These are phyloP conservation scores for Sporothrix sp. DNA, from an alignment of 2,329 filamentous ascomycete species.

Conservation along the genomic window DNA sequence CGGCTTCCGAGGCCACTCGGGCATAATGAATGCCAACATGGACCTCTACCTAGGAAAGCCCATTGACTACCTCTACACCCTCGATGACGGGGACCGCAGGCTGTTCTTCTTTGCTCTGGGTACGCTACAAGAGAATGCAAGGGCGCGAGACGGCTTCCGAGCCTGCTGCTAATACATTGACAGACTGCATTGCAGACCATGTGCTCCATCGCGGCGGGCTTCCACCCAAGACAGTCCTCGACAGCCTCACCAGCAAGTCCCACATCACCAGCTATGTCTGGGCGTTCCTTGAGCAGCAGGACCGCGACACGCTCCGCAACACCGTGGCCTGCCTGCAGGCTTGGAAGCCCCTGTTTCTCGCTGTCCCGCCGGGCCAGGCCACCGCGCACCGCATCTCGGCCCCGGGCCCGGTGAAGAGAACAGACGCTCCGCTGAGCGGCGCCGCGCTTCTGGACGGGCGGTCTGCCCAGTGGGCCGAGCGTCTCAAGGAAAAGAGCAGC, in stretches of 20 bases:
- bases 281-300: not conserved
- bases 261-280: not conserved
- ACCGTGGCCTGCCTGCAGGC: not conserved
- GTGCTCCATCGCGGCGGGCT: not conserved
- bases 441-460: conserved; percentile 10
- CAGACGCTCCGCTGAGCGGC: conserved; percentile 10
- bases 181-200: not conserved
- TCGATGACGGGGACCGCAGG: not conserved
- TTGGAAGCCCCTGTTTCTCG: conserved; percentile 6
- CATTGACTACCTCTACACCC: not conserved
- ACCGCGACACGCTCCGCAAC: not conserved
- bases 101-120: not conserved
- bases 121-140: not conserved
- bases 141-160: not conserved
- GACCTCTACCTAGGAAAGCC: not conserved
- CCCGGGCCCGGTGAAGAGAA: not conserved
- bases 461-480: conserved; percentile 5
- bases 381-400: not conserved
- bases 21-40: not conserved
- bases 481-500: conserved; percentile 9
- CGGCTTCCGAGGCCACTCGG: too few species aligned
- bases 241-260: conserved; percentile 5
- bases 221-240: not conserved
- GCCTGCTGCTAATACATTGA: not conserved
- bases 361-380: conserved; percentile 7